phyloP scores from a whole-genome alignment of 164 flowering plant species.

The Malania oleifera region DNA sequence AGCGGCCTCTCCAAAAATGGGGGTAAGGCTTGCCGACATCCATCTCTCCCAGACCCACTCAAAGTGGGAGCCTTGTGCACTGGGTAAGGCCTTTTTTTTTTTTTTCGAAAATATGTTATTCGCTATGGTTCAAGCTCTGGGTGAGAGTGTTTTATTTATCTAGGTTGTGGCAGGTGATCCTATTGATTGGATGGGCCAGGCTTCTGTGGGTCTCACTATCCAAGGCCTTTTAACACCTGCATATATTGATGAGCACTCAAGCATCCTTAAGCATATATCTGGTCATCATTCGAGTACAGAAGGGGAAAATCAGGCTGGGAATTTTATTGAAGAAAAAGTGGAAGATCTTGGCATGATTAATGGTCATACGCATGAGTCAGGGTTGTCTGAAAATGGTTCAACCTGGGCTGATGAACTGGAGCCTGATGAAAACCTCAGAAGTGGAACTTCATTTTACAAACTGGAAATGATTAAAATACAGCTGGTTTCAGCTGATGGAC shows the following conservation, averaged over 20 bases:
- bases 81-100: too few relatives aligned
- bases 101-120: not conserved
- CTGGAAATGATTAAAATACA: slow-evolving; percentile 78
- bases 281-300: slow-evolving; percentile 20
- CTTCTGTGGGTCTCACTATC: slow-evolving; percentile 65
- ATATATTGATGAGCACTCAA: slow-evolving; percentile 56
- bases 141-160: slow-evolving; percentile 2
- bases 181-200: slow-evolving; percentile 73
- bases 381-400: slow-evolving; percentile 35
- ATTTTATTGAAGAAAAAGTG: slow-evolving; percentile 22
- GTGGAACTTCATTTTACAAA: slow-evolving; percentile 70
- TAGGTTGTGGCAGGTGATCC: slow-evolving; percentile 67
- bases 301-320: slow-evolving; percentile 22
- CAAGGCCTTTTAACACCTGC: slow-evolving; percentile 83
- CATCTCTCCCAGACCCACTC: too few relatives aligned
- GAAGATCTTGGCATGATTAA: slow-evolving; percentile 27
- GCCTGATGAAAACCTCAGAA: slow-evolving; percentile 33
- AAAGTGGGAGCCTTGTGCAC: too few relatives aligned
- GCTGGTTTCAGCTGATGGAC: slow-evolving; percentile 60
- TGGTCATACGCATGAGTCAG: slow-evolving; percentile 35
- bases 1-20: too few relatives aligned
- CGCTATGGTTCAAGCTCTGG: not conserved
- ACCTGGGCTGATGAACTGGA: slow-evolving; percentile 38
- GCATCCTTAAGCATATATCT: slow-evolving; percentile 46
- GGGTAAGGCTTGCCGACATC: too few relatives aligned